Base-by-base conservation (phyloP, 768 basidiomycete species). In the Cystoderma amianthinum region DNA sequence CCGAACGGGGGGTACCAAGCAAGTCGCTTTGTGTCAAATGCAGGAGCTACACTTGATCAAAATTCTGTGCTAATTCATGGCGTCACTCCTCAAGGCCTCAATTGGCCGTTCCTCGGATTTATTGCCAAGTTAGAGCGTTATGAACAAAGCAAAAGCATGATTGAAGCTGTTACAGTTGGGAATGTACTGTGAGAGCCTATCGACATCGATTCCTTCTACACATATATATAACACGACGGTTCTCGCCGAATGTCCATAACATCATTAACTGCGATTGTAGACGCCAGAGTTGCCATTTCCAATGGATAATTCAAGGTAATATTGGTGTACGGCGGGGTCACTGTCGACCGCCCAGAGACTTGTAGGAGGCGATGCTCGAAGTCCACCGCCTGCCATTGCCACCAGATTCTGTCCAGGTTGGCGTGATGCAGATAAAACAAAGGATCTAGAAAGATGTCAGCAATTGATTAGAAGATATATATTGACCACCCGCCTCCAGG, bases 401-500 rank as follows among this genome's bases (percentile, higher is more conserved):
- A 65, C 66, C 66, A 68, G 2, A 69, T 52, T n/a, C 65, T 56
- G 38, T 68, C 65, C 10, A 69, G 39, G 39, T 64, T 65, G 10
- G 61, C 57, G 40, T 67, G 64, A 43, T 68, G 65, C 15, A 67
- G 48, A 48, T 62, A 66, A 51, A 68, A 68, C 6, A 69, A 28
- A 3, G 66, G 65, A 38, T 68, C 64, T 67, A 35, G 6, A 6
- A 35, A 37, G 30, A n/a, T n/a, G 18, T 12, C 28, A 18, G 18
- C 22, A 28, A 22, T 5, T 13, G 30, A 2, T 2, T 32, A 34
- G 25, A 28, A 28, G 25, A 28, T 28, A 28, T n/a, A n/a, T 28
- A 28, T 7, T n/a, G n/a, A n/a, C n/a, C n/a, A 28, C 25, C 25
- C 30, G 30, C 39, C 39, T 40, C 39, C 39, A 15, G 39, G 39